Percentiles rank a stretch among this genome's conserved stretches.
Conservation (phyloP, 371 early-diverging fungal genomes). For the Coemansia sp. region DNA sequence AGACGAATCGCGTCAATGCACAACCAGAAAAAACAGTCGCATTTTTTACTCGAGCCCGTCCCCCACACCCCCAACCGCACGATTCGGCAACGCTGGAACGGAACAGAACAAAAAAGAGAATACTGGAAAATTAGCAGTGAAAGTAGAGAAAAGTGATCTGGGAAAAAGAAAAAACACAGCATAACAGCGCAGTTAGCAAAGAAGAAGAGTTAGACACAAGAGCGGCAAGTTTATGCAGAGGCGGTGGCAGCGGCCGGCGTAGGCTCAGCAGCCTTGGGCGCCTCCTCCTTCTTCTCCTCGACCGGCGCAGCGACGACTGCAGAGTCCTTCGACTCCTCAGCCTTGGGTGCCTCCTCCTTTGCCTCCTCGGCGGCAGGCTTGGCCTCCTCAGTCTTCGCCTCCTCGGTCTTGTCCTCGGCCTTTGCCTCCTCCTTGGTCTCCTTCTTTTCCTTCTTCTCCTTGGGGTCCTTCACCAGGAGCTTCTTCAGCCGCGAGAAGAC, state of each 20-base stretch:
- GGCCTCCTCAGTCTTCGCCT: conserved; percentile 3
- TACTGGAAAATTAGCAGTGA: conserved; percentile 1
- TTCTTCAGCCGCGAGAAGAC: conserved; percentile 41
- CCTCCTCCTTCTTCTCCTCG: conserved; percentile 32
- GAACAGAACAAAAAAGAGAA: not conserved
- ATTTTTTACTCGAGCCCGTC: not conserved
- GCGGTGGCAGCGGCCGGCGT: conserved; percentile 28
- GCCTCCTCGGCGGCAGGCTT: conserved; percentile 13
- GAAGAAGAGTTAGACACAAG: not conserved
- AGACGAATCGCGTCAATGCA: not conserved
- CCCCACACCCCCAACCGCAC: not conserved
- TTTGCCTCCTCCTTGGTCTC: conserved; percentile 12
- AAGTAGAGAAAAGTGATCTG: not conserved
- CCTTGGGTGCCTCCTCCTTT: conserved; percentile 4
- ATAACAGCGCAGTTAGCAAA: conserved; percentile 7
- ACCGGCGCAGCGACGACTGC: conserved; percentile 24
- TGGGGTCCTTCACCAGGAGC: conserved; percentile 16
- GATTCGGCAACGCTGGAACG: not conserved
- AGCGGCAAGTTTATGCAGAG: conserved; percentile 21
- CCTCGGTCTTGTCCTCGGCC: conserved; percentile 14
- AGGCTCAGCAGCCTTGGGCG: conserved; percentile 16
- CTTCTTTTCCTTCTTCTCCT: conserved; percentile 27
- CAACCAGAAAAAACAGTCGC: not conserved
- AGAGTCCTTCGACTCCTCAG: conserved; percentile 23
- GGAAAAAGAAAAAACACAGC: conserved; percentile 3